Evolutionary conservation across 768 basidiomycete genomes (phyloP).

Genomic region (Russula virescens): DNA sequence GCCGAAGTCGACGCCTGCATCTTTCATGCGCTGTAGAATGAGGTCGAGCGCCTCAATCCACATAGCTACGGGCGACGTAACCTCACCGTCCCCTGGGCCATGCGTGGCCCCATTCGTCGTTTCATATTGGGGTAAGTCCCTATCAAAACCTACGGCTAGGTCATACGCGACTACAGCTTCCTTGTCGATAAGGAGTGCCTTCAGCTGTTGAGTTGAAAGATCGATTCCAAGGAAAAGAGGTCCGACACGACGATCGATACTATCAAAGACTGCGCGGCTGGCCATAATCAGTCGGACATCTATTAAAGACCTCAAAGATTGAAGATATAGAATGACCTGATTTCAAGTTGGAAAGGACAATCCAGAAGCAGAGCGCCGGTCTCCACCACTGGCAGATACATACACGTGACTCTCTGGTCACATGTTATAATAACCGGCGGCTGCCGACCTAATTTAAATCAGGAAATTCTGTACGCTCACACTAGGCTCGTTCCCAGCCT

Average conservation of each 20-base stretch:
- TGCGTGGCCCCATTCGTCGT: conserved; percentile 61
- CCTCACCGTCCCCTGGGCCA: conserved; percentile 64
- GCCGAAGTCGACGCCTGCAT: conserved; percentile 51
- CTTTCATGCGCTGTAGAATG: conserved; percentile 56
- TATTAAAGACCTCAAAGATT: no score
- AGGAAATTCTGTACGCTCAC: no score
- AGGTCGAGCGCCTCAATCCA: conserved; percentile 85
- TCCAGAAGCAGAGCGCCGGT: no score
- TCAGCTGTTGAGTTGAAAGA: conserved; percentile 80
- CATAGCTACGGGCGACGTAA: conserved; percentile 76
- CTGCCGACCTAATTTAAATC: no score
- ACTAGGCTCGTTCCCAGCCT: no score
- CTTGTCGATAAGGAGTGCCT: conserved; percentile 62
- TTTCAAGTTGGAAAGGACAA: no score
- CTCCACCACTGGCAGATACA: no score
- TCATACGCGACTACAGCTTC: conserved; percentile 58
- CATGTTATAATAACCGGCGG: no score
- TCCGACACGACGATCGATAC: conserved; percentile 15
- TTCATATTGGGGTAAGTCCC: conserved; percentile 66
- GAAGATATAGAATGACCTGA: no score
- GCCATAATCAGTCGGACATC: no score
- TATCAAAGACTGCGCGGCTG: neutral
- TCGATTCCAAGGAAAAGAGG: conserved; percentile 74
- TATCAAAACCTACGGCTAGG: conserved; percentile 71
- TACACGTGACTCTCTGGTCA: no score